Percentiles rank a stretch among this genome's conserved stretches.
These are phyloP conservation scores for Nowakowskiella sp. DNA, from an alignment of 192 early-diverging fungal species.

Conservation along the genomic window DNA sequence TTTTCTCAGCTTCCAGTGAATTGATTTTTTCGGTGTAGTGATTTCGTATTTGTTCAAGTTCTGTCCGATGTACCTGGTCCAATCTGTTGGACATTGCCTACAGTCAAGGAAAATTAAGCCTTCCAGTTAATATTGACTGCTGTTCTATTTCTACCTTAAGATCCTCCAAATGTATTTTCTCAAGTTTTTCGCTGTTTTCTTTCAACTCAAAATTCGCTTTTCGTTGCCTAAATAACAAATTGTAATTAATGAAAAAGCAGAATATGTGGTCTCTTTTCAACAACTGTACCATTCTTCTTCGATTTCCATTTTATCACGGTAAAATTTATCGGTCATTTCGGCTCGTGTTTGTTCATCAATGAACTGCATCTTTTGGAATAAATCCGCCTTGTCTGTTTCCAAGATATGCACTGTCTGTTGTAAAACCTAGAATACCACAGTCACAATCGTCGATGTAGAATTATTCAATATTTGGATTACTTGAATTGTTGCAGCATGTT, in stretches of 20 bases:
- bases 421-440: slow-evolving; percentile 8
- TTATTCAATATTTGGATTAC: slow-evolving; percentile 4
- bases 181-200: background rate
- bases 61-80: too few relatives aligned
- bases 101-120: too few relatives aligned
- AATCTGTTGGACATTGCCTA: too few relatives aligned
- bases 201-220: background rate
- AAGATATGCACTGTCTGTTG: slow-evolving; percentile 21
- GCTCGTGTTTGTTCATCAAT: slow-evolving; percentile 36
- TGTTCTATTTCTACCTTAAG: too few relatives aligned
- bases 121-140: too few relatives aligned
- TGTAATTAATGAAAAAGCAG: background rate
- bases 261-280: too few relatives aligned
- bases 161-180: too few relatives aligned
- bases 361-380: slow-evolving; percentile 45
- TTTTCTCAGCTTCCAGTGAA: too few relatives aligned
- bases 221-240: background rate
- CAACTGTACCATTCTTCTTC: background rate
- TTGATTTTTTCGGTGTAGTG: too few relatives aligned
- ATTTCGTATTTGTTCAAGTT: too few relatives aligned
- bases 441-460: slow-evolving; percentile 3
- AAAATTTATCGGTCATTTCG: slow-evolving; percentile 34
- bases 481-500: slow-evolving; percentile 16
- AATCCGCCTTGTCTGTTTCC: slow-evolving; percentile 41
- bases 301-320: slow-evolving; percentile 20